Conservation (phyloP, 148 eudicot genomes). For the Rheum nobile region DNA sequence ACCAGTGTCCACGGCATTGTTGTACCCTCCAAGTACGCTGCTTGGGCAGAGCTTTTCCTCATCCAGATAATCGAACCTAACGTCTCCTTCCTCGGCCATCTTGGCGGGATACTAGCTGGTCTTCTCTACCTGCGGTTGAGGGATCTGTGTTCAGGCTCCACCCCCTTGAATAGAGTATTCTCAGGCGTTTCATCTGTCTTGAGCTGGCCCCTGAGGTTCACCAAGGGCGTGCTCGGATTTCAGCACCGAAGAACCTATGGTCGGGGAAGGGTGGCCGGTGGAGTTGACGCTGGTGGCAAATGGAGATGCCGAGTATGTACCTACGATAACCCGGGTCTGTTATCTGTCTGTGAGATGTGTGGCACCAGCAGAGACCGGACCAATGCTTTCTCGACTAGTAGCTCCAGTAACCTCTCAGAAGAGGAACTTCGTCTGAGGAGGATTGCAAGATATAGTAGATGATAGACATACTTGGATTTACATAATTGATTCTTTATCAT, state of each 20-base stretch:
- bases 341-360: conserved; percentile 75
- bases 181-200: conserved; percentile 27
- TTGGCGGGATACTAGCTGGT: conserved; percentile 90
- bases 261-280: conserved; percentile 42
- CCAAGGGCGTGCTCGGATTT: conserved; percentile 20
- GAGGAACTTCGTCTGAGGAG: conserved; percentile 74
- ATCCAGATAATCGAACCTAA: conserved; percentile 76
- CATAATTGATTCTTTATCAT: no score
- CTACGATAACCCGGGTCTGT: conserved; percentile 46
- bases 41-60: conserved; percentile 84
- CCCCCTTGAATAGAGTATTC: conserved; percentile 31
- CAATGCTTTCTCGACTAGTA: conserved; percentile 13
- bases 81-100: conserved; percentile 86
- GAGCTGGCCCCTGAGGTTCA: conserved; percentile 42
- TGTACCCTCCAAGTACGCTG: conserved; percentile 65
- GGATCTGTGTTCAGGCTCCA: conserved; percentile 32
- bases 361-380: conserved; percentile 40
- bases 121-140: conserved; percentile 44
- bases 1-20: conserved; percentile 52
- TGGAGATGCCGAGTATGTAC: conserved; percentile 88
- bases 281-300: conserved; percentile 25
- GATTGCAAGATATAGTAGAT: conserved; percentile 55
- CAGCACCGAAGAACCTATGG: conserved; percentile 25
- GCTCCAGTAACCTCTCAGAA: conserved; percentile 20
- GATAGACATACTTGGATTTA: conserved; percentile 10